Evolutionary conservation across 169 alveolate genomes (phyloP), one percentile per base, ranked within the genome.

Genomic region (Cytauxzoon felis): DNA sequence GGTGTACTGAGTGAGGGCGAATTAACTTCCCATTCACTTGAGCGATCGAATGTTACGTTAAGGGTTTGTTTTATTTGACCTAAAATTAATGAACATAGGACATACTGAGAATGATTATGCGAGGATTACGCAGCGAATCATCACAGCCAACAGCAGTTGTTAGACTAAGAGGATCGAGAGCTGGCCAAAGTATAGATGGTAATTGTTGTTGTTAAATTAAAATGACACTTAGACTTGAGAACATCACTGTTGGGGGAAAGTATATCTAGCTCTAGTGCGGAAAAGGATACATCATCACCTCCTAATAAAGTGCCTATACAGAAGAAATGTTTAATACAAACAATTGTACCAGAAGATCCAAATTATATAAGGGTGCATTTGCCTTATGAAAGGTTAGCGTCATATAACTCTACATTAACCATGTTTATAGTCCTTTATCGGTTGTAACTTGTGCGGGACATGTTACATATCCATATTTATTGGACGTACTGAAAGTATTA

Each of bases 361-460:
- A 78, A 56, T 3, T 72, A 27, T 34, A 43, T 54, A 5, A 27
- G 59, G 29, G 78, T 72, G 18, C 66, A 56, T 27, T 43, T 72
- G 16, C 82, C 82, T 13, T 72, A 72, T 32, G 82, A 72, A 49
- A 72, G 82, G 82, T 72, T 19, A 33, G 65, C 4, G 7, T 33
- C 18, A 11, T 32, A 1, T 8, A 33, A 18, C 9, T 47, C 16
- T 9, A 48, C 9, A 48, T 40, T n/a, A 36, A 1, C 16, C 36
- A n/a, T 33, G 48, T 6, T 23, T 64, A 16, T 48, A 75, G 85
- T 36, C 80, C 85, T 16, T 42, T 75, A 1, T 75, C 85, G 5
- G 73, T 75, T 29, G 54, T 75, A 30, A 41, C 54, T 3, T 64
- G 73, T 23, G 85, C 85, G 7, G 85, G 85, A n/a, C 68, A 75